Base-by-base conservation (phyloP, 1,139 yeast genomes). In the Petasospora rhodanensis region DNA sequence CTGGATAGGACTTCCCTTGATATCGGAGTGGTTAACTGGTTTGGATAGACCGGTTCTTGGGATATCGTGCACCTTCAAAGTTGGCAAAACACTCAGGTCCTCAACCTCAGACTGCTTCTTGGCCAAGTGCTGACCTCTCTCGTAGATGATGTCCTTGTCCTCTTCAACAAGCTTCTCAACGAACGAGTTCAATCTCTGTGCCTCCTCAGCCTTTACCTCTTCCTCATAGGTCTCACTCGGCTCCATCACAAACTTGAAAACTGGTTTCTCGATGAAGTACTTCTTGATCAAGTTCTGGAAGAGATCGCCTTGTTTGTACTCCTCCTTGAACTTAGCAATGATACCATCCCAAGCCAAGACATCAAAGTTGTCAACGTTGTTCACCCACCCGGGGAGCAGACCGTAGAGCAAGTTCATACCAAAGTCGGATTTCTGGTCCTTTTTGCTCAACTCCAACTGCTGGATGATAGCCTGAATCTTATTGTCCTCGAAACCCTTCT, bases 351-450 rank as follows among this genome's bases (percentile, higher is more conserved):
- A 82, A 41, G 77, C 76, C 28, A 91, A 62, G 4, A 73, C 52
- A 8, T 73, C 69, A 43, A 89, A 64, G 6, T 93, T 89, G 54
- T 85, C 84, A 11, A 74, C 70, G 18, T 76, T 76, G 52, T 86
- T 86, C 35, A 84, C 78, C 83, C 96, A 89, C 11, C 87, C 76
- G 9, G 96, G 86, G 23, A 85, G 72, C 9, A 91, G 50, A 3
- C 87, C 70, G 49, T 78, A 78, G 26, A 91, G 67, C 35, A 91
- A 60, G 19, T 79, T 79, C 65, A 91, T 64, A 13, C 99, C 99
- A 61, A 87, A 89, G 38, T 86, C 86, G 0, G 97, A 82, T 48
- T 82, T 87, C 43, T 87, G 94, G 46, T 85, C 89, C 48, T 86
- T 84, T 56, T 85, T 81, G 26, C 77, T 65, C 24, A 91, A 63